Conservation (phyloP, 768 basidiomycete species). For the Obba rivulosa region DNA sequence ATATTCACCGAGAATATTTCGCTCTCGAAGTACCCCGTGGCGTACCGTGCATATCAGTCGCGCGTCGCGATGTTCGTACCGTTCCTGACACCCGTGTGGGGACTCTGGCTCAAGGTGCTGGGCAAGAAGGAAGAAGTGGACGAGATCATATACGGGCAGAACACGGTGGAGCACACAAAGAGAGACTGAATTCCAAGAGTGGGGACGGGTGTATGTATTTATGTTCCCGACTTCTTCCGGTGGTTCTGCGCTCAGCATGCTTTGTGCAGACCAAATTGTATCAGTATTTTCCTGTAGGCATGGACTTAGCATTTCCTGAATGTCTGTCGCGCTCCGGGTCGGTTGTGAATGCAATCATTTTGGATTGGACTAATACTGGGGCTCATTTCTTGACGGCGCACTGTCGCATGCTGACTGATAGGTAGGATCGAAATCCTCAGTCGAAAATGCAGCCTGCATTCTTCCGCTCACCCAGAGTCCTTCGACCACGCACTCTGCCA, state of each 20-base stretch:
- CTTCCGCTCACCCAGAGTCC: too few species aligned
- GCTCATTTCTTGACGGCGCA: too few species aligned
- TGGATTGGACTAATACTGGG: too few species aligned
- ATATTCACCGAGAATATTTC: conserved; percentile 79
- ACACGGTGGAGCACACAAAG: conserved; percentile 13
- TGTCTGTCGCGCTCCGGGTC: not conserved
- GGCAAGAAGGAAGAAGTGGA: conserved; percentile 36
- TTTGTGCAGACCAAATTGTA: too few species aligned
- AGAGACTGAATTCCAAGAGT: conserved; percentile 14
- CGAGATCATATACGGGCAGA: conserved; percentile 38
- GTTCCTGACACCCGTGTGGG: conserved; percentile 40
- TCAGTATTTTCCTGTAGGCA: not conserved
- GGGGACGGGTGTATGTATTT: not conserved
- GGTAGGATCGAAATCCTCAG: too few species aligned
- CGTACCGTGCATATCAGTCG: conserved; percentile 66
- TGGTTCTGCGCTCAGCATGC: too few species aligned
- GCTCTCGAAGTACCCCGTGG: conserved; percentile 60
- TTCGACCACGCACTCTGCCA: too few species aligned
- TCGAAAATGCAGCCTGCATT: too few species aligned
- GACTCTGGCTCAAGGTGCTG: conserved; percentile 29
- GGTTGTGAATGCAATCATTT: not conserved
- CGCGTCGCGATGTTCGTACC: conserved; percentile 81
- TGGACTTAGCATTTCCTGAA: not conserved
- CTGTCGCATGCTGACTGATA: too few species aligned
- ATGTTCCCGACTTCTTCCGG: not conserved